phyloP scores from a whole-genome alignment of 2,329 filamentous ascomycete species.

The Paraphaeosphaeria sporulosa region DNA sequence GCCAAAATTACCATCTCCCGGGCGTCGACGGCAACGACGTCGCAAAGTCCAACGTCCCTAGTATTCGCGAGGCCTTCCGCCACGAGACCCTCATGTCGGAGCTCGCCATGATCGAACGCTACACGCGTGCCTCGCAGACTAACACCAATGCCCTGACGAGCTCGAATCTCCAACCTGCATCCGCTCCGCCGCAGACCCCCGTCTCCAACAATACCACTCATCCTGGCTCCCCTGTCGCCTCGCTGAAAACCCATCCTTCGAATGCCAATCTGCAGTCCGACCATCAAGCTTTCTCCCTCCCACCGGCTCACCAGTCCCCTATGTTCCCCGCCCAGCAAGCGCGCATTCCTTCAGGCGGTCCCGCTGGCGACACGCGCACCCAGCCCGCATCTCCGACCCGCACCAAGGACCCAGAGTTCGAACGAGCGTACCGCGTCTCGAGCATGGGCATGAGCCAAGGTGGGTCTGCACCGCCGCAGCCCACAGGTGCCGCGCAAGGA shows the following conservation, averaged over 20 bases:
- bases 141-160: slow-evolving; percentile 40
- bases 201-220: slow-evolving; percentile 39
- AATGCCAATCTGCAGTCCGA: slow-evolving; percentile 47
- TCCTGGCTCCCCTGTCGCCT: slow-evolving; percentile 50
- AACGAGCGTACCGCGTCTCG: slow-evolving; percentile 37
- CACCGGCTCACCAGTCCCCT: slow-evolving; percentile 33
- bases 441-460: slow-evolving; percentile 41
- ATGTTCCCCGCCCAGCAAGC: slow-evolving; percentile 46
- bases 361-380: slow-evolving; percentile 29
- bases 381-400: slow-evolving; percentile 37
- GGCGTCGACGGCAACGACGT: slow-evolving; percentile 89
- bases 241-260: slow-evolving; percentile 52
- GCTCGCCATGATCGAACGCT: slow-evolving; percentile 68
- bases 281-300: slow-evolving; percentile 37
- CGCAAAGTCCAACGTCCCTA: slow-evolving; percentile 95
- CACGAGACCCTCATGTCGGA: slow-evolving; percentile 87
- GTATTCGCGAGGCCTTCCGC: slow-evolving; percentile 88
- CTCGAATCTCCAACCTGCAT: slow-evolving; percentile 42
- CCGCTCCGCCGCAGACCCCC: slow-evolving; percentile 37
- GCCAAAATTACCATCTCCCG: slow-evolving; percentile 76
- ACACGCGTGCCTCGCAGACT: slow-evolving; percentile 49
- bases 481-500: slow-evolving; percentile 17
- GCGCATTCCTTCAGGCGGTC: slow-evolving; percentile 37
- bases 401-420: slow-evolving; percentile 25
- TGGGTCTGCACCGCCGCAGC: slow-evolving; percentile 29